Percentiles rank a stretch among this genome's conserved stretches.
Conservation (phyloP, 1,139 yeast genomes). For the Yamadazyma dendronema region DNA sequence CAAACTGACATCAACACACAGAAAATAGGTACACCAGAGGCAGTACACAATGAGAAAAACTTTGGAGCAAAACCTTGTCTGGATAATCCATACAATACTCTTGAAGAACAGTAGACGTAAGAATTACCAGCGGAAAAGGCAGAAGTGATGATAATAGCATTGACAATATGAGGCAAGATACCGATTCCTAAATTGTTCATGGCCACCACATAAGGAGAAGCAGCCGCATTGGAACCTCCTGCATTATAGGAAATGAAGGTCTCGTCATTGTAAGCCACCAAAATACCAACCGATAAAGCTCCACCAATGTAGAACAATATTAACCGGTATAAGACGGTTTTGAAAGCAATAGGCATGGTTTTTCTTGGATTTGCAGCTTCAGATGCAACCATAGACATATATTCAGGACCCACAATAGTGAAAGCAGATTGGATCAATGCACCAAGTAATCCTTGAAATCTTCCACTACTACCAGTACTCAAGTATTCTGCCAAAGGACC, state of each 20-base stretch:
- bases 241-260: conserved; percentile 22
- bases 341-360: conserved; percentile 71
- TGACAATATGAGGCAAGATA: conserved; percentile 38
- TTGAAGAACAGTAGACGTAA: conserved; percentile 38
- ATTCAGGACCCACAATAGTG: conserved; percentile 81
- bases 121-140: conserved; percentile 45
- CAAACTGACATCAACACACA: conserved; percentile 58
- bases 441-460: conserved; percentile 66
- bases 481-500: conserved; percentile 52
- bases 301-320: conserved; percentile 63
- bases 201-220: conserved; percentile 44
- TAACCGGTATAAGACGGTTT: conserved; percentile 69
- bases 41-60: conserved; percentile 32
- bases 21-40: conserved; percentile 23
- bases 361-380: conserved; percentile 74
- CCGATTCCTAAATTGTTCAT: conserved; percentile 36
- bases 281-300: conserved; percentile 36
- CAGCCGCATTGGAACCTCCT: conserved; percentile 26
- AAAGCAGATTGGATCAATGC: conserved; percentile 60
- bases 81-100: conserved; percentile 38
- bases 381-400: conserved; percentile 77
- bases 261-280: conserved; percentile 40
- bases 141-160: conserved; percentile 24
- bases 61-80: conserved; percentile 37
- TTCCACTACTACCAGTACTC: conserved; percentile 58